Percentiles rank a stretch among this genome's conserved stretches.
phyloP scores from a whole-genome alignment of 106 monocot genomes.

The Dendrobium catenatum region DNA sequence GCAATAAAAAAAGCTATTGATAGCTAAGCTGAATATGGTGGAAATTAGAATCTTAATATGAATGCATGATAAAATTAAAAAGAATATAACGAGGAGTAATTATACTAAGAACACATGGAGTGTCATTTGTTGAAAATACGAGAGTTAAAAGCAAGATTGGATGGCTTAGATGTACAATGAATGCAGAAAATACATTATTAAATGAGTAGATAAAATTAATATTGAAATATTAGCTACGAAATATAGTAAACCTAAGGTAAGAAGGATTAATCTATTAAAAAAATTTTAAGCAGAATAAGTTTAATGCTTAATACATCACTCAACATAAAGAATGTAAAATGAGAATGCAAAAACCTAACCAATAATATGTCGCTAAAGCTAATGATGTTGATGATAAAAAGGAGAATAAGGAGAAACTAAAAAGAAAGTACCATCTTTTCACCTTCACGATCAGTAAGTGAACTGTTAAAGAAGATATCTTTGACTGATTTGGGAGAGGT shows the following conservation, averaged over 20 bases:
- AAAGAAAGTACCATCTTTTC: slow-evolving; percentile 27
- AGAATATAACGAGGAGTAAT: background rate
- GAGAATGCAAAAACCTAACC: background rate
- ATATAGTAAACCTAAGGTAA: background rate
- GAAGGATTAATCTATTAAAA: background rate
- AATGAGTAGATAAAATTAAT: background rate
- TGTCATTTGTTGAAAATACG: background rate
- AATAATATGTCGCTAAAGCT: background rate
- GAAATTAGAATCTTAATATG: background rate
- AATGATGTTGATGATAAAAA: background rate
- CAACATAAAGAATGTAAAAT: background rate
- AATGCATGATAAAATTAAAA: background rate
- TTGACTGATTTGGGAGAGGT: slow-evolving; percentile 41
- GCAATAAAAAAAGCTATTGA: background rate
- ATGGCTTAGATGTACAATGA: background rate
- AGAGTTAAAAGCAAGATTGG: background rate
- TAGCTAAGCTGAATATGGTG: background rate
- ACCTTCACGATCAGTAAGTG: slow-evolving; percentile 13
- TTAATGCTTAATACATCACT: background rate
- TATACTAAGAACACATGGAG: background rate
- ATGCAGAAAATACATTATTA: background rate
- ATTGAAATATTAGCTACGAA: no score
- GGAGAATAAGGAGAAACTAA: background rate
- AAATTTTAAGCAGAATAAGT: background rate
- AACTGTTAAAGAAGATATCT: slow-evolving; percentile 39